phyloP scores from a whole-genome alignment of 345 rosid genomes.

The Trapa bicornis region DNA sequence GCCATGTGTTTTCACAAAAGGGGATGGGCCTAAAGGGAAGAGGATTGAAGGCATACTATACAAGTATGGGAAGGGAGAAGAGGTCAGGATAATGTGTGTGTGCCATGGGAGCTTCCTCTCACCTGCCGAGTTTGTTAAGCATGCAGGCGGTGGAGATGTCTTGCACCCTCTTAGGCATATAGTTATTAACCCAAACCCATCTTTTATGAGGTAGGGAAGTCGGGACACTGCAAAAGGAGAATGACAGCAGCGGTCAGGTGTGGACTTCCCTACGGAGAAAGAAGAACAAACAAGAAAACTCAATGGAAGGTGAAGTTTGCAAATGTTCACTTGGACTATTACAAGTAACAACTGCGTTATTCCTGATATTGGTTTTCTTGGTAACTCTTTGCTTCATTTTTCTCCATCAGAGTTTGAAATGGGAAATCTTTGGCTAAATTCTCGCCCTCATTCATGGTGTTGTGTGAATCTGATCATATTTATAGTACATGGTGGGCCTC shows the following conservation, averaged over 20 bases:
- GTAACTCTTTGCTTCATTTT: not conserved
- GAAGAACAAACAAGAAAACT: not conserved
- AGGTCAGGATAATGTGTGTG: constrained; percentile 41
- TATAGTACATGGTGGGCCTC: too few species aligned
- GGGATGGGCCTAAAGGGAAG: constrained; percentile 36
- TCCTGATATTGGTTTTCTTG: constrained; percentile 2
- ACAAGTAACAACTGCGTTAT: not conserved
- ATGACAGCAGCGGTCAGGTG: not conserved
- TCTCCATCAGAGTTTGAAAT: not conserved
- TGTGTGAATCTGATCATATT: not conserved
- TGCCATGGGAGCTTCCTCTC: constrained; percentile 42
- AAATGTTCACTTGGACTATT: not conserved
- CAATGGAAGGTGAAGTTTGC: not conserved
- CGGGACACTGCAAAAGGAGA: constrained; percentile 1
- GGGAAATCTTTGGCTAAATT: not conserved
- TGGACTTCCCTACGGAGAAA: not conserved
- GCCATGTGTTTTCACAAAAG: constrained; percentile 44
- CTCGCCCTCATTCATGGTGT: not conserved
- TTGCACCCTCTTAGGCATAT: constrained; percentile 38
- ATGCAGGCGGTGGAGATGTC: constrained; percentile 33
- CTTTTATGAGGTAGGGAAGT: constrained; percentile 13
- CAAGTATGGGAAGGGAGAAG: constrained; percentile 41
- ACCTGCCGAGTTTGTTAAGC: constrained; percentile 40
- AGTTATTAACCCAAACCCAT: constrained; percentile 26
- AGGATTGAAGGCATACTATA: constrained; percentile 41